Evolutionary conservation across 2,329 filamentous ascomycete species (phyloP).

Genomic region (Diaporthe vaccinii): DNA sequence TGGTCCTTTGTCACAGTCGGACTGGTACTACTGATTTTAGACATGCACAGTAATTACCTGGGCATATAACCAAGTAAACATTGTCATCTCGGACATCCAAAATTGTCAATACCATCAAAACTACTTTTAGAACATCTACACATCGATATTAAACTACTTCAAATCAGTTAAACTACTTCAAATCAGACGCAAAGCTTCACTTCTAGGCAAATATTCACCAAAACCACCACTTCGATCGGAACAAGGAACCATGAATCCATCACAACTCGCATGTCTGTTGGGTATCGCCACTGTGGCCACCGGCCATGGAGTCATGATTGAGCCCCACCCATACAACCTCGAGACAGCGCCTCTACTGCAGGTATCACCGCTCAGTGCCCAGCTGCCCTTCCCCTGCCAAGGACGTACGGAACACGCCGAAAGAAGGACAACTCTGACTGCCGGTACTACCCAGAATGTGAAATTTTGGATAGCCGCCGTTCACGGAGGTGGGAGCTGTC

Average conservation of each 20-base stretch:
- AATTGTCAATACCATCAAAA: neutral
- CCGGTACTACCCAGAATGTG: neutral
- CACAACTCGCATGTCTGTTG: neutral
- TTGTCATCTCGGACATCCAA: neutral
- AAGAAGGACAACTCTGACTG: neutral
- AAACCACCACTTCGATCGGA: neutral
- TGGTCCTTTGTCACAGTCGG: neutral
- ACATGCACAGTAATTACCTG: neutral
- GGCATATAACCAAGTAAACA: neutral
- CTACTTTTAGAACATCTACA: neutral
- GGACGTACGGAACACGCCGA: slow-evolving; percentile 4
- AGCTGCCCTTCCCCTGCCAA: neutral
- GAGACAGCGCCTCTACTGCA: neutral
- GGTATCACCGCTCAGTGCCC: neutral
- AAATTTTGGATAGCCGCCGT: neutral
- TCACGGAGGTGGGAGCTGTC: neutral
- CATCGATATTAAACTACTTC: neutral
- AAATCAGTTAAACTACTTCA: neutral
- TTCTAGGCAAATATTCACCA: neutral
- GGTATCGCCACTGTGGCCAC: neutral
- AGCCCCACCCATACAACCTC: slow-evolving; percentile 22
- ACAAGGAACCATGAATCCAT: neutral
- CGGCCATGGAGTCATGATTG: slow-evolving; percentile 8
- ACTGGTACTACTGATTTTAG: no score
- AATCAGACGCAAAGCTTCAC: neutral